Conservation (phyloP, 1,284 basidiomycete genomes). For the Puccinia polysora region DNA sequence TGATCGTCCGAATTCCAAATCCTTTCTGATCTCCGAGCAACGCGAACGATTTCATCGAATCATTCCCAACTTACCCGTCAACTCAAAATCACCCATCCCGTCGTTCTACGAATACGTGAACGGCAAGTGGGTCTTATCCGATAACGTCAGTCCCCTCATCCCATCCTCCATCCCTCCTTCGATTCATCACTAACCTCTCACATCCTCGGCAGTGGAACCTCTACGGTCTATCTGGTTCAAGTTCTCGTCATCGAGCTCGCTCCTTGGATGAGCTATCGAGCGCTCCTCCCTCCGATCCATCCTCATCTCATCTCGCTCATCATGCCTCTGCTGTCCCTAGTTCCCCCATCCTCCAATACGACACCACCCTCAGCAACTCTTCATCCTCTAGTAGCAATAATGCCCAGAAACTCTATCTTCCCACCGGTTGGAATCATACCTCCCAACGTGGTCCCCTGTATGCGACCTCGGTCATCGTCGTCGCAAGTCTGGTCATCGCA, state of each 20-base stretch:
- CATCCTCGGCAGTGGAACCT: constrained; percentile 16
- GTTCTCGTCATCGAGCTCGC: constrained; percentile 26
- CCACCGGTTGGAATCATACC: constrained; percentile 44
- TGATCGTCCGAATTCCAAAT: too few relatives aligned
- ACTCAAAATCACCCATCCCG: neutral
- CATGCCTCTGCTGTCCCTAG: constrained; percentile 6
- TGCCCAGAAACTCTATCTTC: constrained; percentile 35
- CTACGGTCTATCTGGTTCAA: constrained; percentile 29
- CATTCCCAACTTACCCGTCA: constrained; percentile 15
- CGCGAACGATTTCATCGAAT: too few relatives aligned
- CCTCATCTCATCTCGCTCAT: constrained; percentile 3
- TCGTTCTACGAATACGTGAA: constrained; percentile 36
- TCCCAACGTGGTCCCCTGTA: constrained; percentile 35
- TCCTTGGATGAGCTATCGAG: neutral
- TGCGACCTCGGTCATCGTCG: constrained; percentile 30
- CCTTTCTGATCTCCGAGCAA: too few relatives aligned
- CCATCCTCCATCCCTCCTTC: neutral
- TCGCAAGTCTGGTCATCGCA: constrained; percentile 32
- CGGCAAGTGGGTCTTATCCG: constrained; percentile 28
- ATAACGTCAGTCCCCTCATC: constrained; percentile 27
- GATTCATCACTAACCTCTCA: neutral
- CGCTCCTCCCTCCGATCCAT: neutral
- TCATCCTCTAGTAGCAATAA: neutral
- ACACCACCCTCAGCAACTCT: constrained; percentile 3
- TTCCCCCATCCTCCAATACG: neutral